These are phyloP conservation scores for Pythium volutum DNA, from an alignment of 352 stramenopile genomes.

Conservation along the genomic window DNA sequence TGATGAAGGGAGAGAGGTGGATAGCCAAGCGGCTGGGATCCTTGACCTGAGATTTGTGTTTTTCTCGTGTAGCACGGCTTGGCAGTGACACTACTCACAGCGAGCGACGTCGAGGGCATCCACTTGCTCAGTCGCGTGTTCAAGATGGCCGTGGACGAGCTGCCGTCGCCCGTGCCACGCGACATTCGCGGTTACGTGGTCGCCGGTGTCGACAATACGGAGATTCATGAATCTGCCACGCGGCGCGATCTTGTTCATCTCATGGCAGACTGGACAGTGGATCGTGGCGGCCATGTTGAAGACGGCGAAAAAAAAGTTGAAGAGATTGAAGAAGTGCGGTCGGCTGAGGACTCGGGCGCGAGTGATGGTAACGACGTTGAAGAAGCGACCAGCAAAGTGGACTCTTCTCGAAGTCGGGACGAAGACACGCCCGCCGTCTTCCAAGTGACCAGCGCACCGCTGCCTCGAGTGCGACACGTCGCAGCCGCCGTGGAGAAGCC, in stretches of 20 bases:
- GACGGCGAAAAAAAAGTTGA: constrained; percentile 5
- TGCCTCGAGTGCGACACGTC: background rate
- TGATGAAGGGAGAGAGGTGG: too few species aligned
- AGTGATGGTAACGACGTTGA: constrained; percentile 11
- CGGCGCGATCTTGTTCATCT: too few species aligned
- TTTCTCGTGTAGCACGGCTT: constrained; percentile 38
- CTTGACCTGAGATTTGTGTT: constrained; percentile 2
- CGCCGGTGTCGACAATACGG: background rate
- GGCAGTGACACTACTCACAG: constrained; percentile 59
- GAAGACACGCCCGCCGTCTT: background rate
- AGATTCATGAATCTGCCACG: background rate
- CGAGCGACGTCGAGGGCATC: constrained; percentile 48
- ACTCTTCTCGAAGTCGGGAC: background rate
- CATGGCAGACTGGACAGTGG: too few species aligned
- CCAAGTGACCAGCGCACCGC: background rate
- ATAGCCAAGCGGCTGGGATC: constrained; percentile 1
- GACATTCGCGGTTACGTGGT: constrained; percentile 47
- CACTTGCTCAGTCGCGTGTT: constrained; percentile 61
- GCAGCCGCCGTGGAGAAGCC: background rate
- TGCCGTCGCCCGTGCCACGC: constrained; percentile 41
- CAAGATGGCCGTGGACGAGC: constrained; percentile 56
- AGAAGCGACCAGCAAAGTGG: constrained; percentile 1
- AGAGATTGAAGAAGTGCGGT: constrained; percentile 10
- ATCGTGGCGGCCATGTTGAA: background rate
- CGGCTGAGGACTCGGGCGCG: background rate